Evolutionary conservation across 805 yeast genomes (phyloP), one percentile per base, ranked within the genome.

Genomic region (Candida sithepensis): DNA sequence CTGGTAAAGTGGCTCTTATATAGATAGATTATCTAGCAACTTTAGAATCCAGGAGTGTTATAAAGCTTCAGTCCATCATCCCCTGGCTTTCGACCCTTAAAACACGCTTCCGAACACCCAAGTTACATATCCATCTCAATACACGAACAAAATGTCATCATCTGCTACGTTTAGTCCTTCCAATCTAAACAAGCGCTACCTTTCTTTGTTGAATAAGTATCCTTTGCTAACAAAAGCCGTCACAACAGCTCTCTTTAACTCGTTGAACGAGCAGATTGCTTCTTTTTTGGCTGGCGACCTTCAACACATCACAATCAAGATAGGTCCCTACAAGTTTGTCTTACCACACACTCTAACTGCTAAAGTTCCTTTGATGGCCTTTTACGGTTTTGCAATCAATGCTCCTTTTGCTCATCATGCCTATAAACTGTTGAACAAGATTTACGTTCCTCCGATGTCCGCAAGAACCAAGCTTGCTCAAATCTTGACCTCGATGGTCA

Each of bases 381-480:
- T 81, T 2, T 83, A 77, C 57, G 85, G 87, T 0, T 67, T 75
- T 24, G 51, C 69, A 1, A 66, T 83, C 14, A 73, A 75, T 22
- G 77, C 87, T 0, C 89, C 89, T 7, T 63, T 81, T 34, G 67
- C 80, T 3, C 88, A 83, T 57, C 73, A 70, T 51, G 70, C 78
- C 34, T 80, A 81, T 52, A 70, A 67, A 3, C 48, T 72, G 14
- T 67, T 82, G 42, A 77, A 76, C 51, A 59, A 59, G 47, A 46
- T 77, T 6, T 76, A 73, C 56, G 73, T 68, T 21, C 68, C 72
- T 1, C 78, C 79, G 4, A 55, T 77, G 40, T 56, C 72, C 0
- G 51, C 65, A 3, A 56, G 49, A 21, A 65, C 69, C 58, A 79
- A 73, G 56, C 21, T 81, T 2, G 50, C 69, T 3, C 88, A 83